Evolutionary conservation across 805 yeast species (phyloP).

Genomic region (Debaryomyces prosopidis): DNA sequence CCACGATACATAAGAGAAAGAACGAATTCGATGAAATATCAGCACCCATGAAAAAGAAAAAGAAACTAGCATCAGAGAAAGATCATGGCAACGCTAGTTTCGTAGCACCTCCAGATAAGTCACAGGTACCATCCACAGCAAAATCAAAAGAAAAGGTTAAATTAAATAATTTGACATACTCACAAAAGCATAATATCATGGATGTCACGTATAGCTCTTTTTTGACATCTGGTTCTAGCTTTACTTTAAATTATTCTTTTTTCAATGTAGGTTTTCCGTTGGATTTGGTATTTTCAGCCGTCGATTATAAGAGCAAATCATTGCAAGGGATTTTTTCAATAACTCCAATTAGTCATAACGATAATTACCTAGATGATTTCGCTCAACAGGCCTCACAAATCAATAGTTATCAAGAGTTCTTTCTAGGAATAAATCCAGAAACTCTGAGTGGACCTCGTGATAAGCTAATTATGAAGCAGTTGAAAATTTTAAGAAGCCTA

Average conservation of each 20-base stretch:
- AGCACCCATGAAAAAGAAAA: neutral
- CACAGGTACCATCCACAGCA: neutral
- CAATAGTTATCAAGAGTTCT: neutral
- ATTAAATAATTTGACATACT: slow-evolving; percentile 3
- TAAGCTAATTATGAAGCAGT: slow-evolving; percentile 9
- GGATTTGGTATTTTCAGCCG: slow-evolving; percentile 19
- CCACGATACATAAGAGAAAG: neutral
- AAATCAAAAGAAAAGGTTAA: neutral
- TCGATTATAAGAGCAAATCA: slow-evolving; percentile 17
- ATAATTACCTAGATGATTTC: neutral
- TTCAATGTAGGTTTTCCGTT: neutral
- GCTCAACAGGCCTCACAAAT: neutral
- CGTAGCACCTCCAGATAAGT: neutral
- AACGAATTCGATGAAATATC: neutral
- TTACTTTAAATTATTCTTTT: slow-evolving; percentile 6
- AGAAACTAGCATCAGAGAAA: too few relatives aligned
- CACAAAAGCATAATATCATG: slow-evolving; percentile 17
- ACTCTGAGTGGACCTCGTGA: slow-evolving; percentile 1
- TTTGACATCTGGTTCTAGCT: slow-evolving; percentile 25
- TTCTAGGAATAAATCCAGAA: neutral
- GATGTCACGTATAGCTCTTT: slow-evolving; percentile 19
- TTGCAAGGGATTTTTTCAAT: slow-evolving; percentile 18
- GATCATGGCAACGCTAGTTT: too few relatives aligned
- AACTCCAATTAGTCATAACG: slow-evolving; percentile 2
- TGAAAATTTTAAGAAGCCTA: slow-evolving; percentile 10